Conservation (phyloP, 2,329 filamentous ascomycete species). For the Monosporascus ibericus region DNA sequence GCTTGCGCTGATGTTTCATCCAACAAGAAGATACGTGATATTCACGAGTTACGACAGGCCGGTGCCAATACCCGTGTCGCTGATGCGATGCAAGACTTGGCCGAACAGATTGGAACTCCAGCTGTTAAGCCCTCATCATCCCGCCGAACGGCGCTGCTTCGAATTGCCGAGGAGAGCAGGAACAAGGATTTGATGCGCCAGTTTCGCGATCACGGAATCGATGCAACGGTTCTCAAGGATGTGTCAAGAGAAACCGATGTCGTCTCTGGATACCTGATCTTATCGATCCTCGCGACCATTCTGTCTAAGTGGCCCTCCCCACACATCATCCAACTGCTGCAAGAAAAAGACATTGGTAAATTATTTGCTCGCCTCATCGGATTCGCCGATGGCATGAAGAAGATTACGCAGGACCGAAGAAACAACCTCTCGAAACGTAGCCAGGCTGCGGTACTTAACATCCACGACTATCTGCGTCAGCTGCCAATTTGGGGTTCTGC, state of each 20-base stretch:
- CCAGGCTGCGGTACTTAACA: slow-evolving; percentile 46
- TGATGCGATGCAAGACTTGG: slow-evolving; percentile 59
- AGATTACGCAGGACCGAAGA: slow-evolving; percentile 57
- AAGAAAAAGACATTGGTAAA: slow-evolving; percentile 45
- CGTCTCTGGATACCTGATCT: slow-evolving; percentile 56
- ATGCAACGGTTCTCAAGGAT: slow-evolving; percentile 60
- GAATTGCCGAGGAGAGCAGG: slow-evolving; percentile 53
- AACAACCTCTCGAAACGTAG: slow-evolving; percentile 64
- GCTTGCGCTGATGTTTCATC: slow-evolving; percentile 33
- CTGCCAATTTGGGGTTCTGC: slow-evolving; percentile 55
- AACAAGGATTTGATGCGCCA: slow-evolving; percentile 59
- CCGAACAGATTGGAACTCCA: slow-evolving; percentile 53
- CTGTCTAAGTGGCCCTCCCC: slow-evolving; percentile 54
- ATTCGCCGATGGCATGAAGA: slow-evolving; percentile 47
- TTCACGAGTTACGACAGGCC: slow-evolving; percentile 60
- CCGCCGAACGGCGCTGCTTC: slow-evolving; percentile 52
- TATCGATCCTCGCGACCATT: slow-evolving; percentile 58
- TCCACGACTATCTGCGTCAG: slow-evolving; percentile 47
- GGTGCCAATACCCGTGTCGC: slow-evolving; percentile 61
- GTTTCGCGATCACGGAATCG: slow-evolving; percentile 69
- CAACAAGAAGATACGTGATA: slow-evolving; percentile 51
- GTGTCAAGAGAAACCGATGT: slow-evolving; percentile 54
- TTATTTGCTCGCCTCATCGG: slow-evolving; percentile 52
- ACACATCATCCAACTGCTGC: slow-evolving; percentile 52
- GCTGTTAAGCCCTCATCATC: slow-evolving; percentile 40